Base-by-base conservation (phyloP, 1,139 yeast genomes). In the Blastobotrys elegans region DNA sequence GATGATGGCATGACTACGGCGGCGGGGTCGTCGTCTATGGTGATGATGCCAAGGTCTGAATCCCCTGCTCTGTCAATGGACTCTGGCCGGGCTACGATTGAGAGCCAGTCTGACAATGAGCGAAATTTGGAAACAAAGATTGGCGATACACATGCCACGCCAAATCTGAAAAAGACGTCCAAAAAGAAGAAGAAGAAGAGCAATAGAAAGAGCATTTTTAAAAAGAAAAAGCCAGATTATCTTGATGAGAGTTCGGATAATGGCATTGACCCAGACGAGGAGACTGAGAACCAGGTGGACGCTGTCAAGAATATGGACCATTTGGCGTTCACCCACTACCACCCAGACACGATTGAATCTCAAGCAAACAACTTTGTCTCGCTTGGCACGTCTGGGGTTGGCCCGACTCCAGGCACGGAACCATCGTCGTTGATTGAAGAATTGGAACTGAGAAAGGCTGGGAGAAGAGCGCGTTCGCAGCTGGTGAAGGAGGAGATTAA, bases 371-470 rank as follows among this genome's bases (percentile, higher is more conserved):
- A 29, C 24, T 38, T 41, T 24, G 21, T 44, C 13, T 21, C 37
- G 21, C 21, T 48, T 14, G 56, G 54, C 35, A 41, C 48, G 31
- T 42, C 44, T 18, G 51, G 50, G 3, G 40, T 55, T 17, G 39
- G 41, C 3, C 55, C 58, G 18, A 43, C 48, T 16, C 53, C 50
- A 8, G 54, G 52, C 2, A 56, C 56, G 3, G 57, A 58, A 39
- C 63, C 65, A 0, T 57, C 60, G 14, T 61, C 68, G 6, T 56
- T 67, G 16, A 63, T 67, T 41, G 71, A 67, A 50, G 71, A 67
- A 51, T 50, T 67, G 35, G 71, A 66, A 51, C 55, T 66, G 48
- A 62, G 71, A 29, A 66, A 66, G 47, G 62, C 64, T n/a, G 68
- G 65, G 26, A 52, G 61, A 16, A 53, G 50, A 37, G 56, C 61